Percentiles rank a stretch among this genome's conserved stretches.
phyloP scores from a whole-genome alignment of 2,329 filamentous ascomycete species.

The Furcasterigmium furcatum region DNA sequence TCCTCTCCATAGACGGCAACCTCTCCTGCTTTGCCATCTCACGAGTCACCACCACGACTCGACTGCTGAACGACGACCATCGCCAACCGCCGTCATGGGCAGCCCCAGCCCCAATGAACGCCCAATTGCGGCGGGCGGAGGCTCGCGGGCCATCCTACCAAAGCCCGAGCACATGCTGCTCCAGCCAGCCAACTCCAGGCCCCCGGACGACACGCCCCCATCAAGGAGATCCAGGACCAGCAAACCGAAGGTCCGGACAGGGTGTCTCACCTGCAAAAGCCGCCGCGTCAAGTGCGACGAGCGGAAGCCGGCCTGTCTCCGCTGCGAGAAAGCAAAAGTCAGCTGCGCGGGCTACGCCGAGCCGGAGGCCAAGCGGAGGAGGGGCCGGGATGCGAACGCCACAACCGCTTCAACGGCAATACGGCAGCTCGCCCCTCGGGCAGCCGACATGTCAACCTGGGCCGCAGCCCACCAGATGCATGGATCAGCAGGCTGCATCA shows the following conservation, averaged over 20 bases:
- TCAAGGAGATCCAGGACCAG: slow-evolving; percentile 8
- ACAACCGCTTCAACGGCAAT: not conserved
- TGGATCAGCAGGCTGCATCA: not conserved
- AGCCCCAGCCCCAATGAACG: too few relatives aligned
- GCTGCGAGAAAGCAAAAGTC: slow-evolving; percentile 10
- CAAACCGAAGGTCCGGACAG: slow-evolving; percentile 11
- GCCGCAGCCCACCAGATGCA: not conserved
- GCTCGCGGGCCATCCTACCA: not conserved
- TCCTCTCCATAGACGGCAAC: too few relatives aligned
- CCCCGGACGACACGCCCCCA: not conserved
- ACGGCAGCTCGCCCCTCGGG: not conserved
- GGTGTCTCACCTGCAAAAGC: slow-evolving; percentile 17
- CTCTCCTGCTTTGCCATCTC: too few relatives aligned
- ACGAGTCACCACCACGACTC: too few relatives aligned
- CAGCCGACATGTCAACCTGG: not conserved
- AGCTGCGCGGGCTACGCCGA: slow-evolving; percentile 12
- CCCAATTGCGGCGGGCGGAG: too few relatives aligned
- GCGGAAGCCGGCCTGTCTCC: slow-evolving; percentile 17
- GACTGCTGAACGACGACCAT: too few relatives aligned
- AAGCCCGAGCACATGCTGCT: not conserved
- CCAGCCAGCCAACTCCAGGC: not conserved
- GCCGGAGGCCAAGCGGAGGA: not conserved
- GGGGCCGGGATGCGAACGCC: not conserved
- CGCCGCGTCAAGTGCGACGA: slow-evolving; percentile 27
- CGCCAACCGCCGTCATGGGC: too few relatives aligned